Evolutionary conservation across 768 basidiomycete species (phyloP).

Genomic region (Pisolithus sp.): DNA sequence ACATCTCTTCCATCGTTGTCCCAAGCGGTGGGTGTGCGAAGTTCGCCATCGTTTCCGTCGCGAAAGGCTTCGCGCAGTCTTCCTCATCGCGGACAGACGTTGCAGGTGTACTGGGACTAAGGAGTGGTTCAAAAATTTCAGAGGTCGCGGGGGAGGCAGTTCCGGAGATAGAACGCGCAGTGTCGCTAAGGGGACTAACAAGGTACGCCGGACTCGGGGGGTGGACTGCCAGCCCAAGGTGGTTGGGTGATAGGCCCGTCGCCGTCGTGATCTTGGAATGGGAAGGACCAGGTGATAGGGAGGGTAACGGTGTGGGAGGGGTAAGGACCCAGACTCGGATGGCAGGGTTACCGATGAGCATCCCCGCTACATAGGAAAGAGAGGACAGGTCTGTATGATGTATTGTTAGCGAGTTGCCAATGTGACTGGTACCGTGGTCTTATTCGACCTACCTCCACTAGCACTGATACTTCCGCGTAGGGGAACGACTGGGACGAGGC

Average conservation of each 20-base stretch:
- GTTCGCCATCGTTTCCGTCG: not conserved
- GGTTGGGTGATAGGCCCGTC: conserved; percentile 9
- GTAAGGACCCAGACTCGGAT: conserved; percentile 61
- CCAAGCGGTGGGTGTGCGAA: conserved; percentile 26
- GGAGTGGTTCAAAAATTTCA: conserved; percentile 38
- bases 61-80: conserved; percentile 5
- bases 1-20: not conserved
- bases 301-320: conserved; percentile 1
- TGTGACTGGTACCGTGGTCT: conserved; percentile 2
- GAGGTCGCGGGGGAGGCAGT: conserved; percentile 13
- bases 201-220: not conserved
- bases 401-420: conserved; percentile 6
- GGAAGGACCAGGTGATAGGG: not conserved
- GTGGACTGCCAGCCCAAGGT: conserved; percentile 7
- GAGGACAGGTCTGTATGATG: conserved; percentile 57
- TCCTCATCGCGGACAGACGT: conserved; percentile 23
- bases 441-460: conserved; percentile 53
- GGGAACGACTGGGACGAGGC: conserved; percentile 76
- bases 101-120: conserved; percentile 34
- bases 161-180: conserved; percentile 12
- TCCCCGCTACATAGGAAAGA: conserved; percentile 77
- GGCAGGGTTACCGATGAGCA: conserved; percentile 72
- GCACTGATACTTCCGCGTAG: conserved; percentile 80
- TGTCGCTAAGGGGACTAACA: not conserved
- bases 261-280: not conserved